Conservation (phyloP, 805 yeast species). For the Starmera dryadoides region DNA sequence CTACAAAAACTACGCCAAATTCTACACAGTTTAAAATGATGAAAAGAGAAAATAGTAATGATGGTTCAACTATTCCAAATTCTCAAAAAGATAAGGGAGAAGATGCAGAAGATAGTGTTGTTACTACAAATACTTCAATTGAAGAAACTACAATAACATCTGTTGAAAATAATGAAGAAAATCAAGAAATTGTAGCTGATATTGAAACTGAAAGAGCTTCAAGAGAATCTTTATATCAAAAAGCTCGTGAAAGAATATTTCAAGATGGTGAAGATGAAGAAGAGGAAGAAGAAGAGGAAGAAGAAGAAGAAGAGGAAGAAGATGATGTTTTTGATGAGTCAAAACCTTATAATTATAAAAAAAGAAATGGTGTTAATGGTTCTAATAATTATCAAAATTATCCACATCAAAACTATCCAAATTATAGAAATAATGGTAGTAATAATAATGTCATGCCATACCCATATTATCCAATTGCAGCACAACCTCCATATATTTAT, state of each 20-base stretch:
- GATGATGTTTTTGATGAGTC: conserved; percentile 2
- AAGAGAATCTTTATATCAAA: conserved; percentile 35
- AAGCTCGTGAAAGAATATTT: conserved; percentile 31
- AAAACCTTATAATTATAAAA: too few relatives aligned
- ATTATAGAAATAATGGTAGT: conserved; percentile 5
- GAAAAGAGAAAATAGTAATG: conserved; percentile 13
- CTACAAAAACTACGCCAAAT: not conserved
- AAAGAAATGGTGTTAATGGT: too few relatives aligned
- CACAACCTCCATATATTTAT: not conserved
- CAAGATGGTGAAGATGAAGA: conserved; percentile 22
- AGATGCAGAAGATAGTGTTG: conserved; percentile 1
- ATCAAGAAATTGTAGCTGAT: conserved; percentile 3
- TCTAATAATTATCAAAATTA: not conserved
- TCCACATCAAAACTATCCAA: conserved; percentile 1
- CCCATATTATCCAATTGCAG: not conserved
- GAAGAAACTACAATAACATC: not conserved
- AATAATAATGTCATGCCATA: conserved; percentile 1
- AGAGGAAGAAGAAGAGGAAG: conserved; percentile 19
- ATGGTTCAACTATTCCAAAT: not conserved
- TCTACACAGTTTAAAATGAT: conserved; percentile 18
- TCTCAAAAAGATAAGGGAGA: conserved; percentile 1
- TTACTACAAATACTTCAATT: not conserved
- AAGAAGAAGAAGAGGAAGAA: conserved; percentile 11
- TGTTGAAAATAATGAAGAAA: not conserved
- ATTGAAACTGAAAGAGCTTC: conserved; percentile 29